These are phyloP conservation scores for Rubus parviflorus DNA, from an alignment of 306 rosid species.

Conservation along the genomic window DNA sequence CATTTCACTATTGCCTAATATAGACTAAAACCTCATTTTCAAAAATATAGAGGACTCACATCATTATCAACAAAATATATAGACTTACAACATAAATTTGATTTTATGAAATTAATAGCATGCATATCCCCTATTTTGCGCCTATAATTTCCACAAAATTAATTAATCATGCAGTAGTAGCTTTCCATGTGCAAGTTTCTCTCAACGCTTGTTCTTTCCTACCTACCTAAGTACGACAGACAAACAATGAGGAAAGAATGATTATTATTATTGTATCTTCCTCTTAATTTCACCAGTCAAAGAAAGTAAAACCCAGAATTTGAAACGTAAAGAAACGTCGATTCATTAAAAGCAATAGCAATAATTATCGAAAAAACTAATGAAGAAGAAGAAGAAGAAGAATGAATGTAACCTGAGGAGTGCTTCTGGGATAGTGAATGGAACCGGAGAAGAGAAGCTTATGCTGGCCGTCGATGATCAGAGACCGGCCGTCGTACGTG, in stretches of 20 bases:
- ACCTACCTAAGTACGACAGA: background rate
- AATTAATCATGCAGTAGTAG: background rate
- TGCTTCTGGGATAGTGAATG: constrained; percentile 84
- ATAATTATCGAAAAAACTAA: background rate
- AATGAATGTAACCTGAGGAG: constrained; percentile 57
- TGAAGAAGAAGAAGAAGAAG: background rate
- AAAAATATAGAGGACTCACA: no score
- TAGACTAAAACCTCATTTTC: no score
- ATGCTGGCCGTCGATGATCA: constrained; percentile 59
- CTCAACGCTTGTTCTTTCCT: background rate
- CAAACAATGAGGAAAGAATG: background rate
- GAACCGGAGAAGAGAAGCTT: constrained; percentile 75
- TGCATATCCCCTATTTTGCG: background rate
- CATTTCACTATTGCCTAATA: no score
- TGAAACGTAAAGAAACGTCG: background rate
- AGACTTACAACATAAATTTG: background rate
- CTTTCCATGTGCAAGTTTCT: background rate
- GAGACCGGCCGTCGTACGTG: constrained; percentile 63
- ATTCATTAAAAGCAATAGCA: background rate
- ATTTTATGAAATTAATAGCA: background rate
- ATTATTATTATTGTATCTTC: background rate
- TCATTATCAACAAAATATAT: background rate
- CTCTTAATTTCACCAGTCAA: background rate
- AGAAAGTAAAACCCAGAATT: background rate
- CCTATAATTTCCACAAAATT: background rate